Percentiles rank a stretch among this genome's conserved stretches.
These are phyloP conservation scores for Cyclocybe cylindracea DNA, from an alignment of 768 basidiomycete genomes.

Conservation along the genomic window DNA sequence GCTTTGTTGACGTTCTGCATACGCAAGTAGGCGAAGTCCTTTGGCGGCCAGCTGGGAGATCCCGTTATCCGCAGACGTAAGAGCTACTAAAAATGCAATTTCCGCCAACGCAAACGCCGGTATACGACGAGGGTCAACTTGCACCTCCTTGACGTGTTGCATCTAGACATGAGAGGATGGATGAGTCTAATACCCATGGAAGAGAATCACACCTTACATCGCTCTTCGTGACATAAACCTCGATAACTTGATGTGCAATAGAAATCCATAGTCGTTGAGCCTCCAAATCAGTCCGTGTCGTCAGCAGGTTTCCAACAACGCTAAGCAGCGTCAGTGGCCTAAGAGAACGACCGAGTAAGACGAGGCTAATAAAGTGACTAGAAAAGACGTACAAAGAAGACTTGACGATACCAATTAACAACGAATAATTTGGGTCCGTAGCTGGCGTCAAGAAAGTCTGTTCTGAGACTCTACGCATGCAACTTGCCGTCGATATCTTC, in stretches of 20 bases:
- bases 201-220: conserved; percentile 36
- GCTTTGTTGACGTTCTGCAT: conserved; percentile 63
- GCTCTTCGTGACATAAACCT: conserved; percentile 50
- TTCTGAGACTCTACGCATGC: conserved; percentile 46
- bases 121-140: conserved; percentile 50
- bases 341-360: conserved; percentile 14
- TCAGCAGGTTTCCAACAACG: conserved; percentile 57
- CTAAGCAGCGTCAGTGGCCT: conserved; percentile 49
- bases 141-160: conserved; percentile 49
- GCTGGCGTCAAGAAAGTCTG: conserved; percentile 44
- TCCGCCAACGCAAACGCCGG: conserved; percentile 70
- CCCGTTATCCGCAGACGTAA: conserved; percentile 68
- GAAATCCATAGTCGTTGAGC: conserved; percentile 69
- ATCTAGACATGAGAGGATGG: conserved; percentile 24
- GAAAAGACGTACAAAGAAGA: conserved; percentile 42
- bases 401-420: conserved; percentile 46
- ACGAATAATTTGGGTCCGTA: conserved; percentile 34
- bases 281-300: conserved; percentile 59
- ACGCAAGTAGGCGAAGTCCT: conserved; percentile 66
- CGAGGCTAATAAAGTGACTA: background rate
- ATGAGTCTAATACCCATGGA: background rate
- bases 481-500: conserved; percentile 59
- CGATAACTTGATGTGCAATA: conserved; percentile 60
- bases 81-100: conserved; percentile 68
- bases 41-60: conserved; percentile 71